Conservation (phyloP, 495 filamentous ascomycete species). For the Trichoderma virens region DNA sequence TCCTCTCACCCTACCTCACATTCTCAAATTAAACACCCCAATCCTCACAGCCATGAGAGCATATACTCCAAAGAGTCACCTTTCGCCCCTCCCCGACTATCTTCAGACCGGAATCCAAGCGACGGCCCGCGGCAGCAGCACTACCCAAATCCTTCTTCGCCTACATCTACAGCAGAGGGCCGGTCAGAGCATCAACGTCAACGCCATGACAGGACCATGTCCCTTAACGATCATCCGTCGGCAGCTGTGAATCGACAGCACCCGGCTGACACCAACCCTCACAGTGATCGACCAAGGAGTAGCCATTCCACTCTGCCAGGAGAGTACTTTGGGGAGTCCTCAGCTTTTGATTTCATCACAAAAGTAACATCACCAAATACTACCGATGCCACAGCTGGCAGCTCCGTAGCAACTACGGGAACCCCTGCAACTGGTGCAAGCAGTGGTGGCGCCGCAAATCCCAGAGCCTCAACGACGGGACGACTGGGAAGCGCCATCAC, state of each 20-base stretch:
- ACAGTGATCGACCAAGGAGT: neutral
- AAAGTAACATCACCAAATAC: slow-evolving; percentile 8
- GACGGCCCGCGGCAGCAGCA: neutral
- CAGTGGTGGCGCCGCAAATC: neutral
- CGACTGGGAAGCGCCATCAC: neutral
- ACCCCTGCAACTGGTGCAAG: neutral
- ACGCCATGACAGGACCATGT: neutral
- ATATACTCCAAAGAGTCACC: neutral
- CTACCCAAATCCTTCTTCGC: neutral
- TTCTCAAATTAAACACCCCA: neutral
- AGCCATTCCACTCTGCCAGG: slow-evolving; percentile 2
- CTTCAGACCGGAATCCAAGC: neutral
- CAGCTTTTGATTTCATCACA: slow-evolving; percentile 12
- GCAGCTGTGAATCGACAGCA: neutral
- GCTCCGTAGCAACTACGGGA: neutral
- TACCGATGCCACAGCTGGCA: neutral
- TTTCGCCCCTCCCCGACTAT: neutral
- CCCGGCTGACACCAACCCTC: neutral
- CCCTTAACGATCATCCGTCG: neutral
- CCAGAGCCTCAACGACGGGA: neutral
- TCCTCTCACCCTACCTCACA: no score
- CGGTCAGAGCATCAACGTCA: neutral
- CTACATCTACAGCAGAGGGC: neutral
- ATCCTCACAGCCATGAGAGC: neutral
- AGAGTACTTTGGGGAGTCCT: slow-evolving; percentile 13